Evolutionary conservation across 1,284 basidiomycete species (phyloP).

Genomic region (Irpex sp.): DNA sequence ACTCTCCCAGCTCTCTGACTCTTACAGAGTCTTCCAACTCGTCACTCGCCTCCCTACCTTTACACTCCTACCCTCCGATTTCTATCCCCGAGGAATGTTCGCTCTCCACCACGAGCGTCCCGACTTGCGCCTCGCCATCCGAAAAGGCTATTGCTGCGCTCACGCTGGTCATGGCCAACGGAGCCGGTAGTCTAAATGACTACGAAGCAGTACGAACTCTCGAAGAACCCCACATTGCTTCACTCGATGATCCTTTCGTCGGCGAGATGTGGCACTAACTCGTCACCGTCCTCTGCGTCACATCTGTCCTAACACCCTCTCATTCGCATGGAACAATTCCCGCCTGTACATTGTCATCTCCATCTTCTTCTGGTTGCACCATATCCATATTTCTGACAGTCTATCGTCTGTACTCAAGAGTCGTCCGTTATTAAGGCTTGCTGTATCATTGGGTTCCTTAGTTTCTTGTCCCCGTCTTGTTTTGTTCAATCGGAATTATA

Average conservation of each 20-base stretch:
- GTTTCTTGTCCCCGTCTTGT: not conserved
- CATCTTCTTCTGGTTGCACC: not conserved
- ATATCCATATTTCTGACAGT: not conserved
- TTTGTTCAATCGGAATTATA: not conserved
- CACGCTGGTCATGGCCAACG: constrained; percentile 59
- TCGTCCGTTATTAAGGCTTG: not conserved
- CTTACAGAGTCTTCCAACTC: constrained; percentile 33
- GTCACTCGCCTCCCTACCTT: constrained; percentile 26
- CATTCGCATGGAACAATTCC: too few relatives aligned
- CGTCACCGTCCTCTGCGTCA: not conserved
- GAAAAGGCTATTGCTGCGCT: constrained; percentile 62
- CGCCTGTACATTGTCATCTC: not conserved
- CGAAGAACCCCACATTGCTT: constrained; percentile 26
- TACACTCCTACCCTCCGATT: constrained; percentile 16
- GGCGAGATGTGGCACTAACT: constrained; percentile 57
- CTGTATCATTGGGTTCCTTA: not conserved
- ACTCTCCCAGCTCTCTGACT: constrained; percentile 23
- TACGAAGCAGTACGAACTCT: constrained; percentile 50
- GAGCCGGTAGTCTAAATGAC: constrained; percentile 61
- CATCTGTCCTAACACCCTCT: not conserved
- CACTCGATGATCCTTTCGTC: constrained; percentile 39
- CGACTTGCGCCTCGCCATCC: constrained; percentile 31
- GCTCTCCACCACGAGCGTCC: constrained; percentile 5
- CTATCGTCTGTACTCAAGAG: not conserved
- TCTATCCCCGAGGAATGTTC: constrained; percentile 11